A percentile compares a stretch with the other conserved stretches of the same genome.
Conservation (phyloP, 352 stramenopile species). For the Globisporangium takayamanum region DNA sequence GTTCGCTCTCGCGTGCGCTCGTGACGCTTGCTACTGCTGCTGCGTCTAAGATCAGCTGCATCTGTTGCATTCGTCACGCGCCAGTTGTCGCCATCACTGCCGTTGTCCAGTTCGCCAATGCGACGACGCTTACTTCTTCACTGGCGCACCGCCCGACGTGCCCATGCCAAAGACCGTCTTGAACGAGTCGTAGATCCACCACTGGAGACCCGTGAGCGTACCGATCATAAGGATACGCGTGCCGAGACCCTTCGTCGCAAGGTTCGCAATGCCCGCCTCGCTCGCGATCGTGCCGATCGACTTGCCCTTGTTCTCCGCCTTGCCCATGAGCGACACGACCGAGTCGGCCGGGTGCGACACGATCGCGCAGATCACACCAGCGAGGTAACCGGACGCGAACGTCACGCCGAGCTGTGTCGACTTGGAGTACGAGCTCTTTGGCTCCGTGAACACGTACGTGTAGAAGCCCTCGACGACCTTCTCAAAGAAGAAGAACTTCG, state of each 20-base stretch:
- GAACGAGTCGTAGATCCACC: slow-evolving; percentile 96
- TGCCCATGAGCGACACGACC: slow-evolving; percentile 96
- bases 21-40: too few relatives aligned
- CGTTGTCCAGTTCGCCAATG: neutral
- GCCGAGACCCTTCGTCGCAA: slow-evolving; percentile 86
- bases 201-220: slow-evolving; percentile 94
- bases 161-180: slow-evolving; percentile 91
- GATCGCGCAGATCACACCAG: slow-evolving; percentile 98
- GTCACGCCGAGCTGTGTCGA: slow-evolving; percentile 94
- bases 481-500: slow-evolving; percentile 98
- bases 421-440: slow-evolving; percentile 90
- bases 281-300: slow-evolving; percentile 84
- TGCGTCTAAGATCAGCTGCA: neutral
- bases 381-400: slow-evolving; percentile 97
- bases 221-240: slow-evolving; percentile 95
- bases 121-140: slow-evolving; percentile 44
- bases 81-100: too few relatives aligned
- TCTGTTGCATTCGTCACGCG: neutral
- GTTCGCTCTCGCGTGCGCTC: too few relatives aligned
- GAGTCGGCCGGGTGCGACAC: slow-evolving; percentile 99
- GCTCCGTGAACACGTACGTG: slow-evolving; percentile 87
- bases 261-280: slow-evolving; percentile 69
- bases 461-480: slow-evolving; percentile 87
- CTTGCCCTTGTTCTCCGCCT: slow-evolving; percentile 89
- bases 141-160: slow-evolving; percentile 79